These are phyloP conservation scores for Cercospora citrullina DNA, from an alignment of 2,329 filamentous ascomycete genomes.

Conservation along the genomic window DNA sequence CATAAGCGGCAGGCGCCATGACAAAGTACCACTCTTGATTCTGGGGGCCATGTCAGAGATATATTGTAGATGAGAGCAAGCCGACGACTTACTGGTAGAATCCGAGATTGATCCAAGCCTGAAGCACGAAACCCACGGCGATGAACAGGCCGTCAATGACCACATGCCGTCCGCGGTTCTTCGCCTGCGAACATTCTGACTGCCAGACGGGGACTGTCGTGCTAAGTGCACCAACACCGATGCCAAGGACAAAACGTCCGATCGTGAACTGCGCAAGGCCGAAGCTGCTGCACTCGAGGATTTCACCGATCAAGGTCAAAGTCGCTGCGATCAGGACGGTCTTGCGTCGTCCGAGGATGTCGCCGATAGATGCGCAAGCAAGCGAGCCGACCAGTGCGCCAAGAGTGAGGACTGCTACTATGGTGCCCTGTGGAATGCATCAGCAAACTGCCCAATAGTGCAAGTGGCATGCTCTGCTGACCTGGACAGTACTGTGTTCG, in stretches of 20 bases:
- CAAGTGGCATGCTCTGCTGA: not conserved
- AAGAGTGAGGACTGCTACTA: slow-evolving; percentile 48
- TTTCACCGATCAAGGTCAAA: slow-evolving; percentile 46
- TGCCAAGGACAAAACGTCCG: slow-evolving; percentile 48
- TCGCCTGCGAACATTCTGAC: slow-evolving; percentile 42
- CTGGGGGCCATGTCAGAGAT: not conserved
- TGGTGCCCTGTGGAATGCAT: slow-evolving; percentile 37
- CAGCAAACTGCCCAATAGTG: not conserved
- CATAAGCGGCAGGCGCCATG: slow-evolving; percentile 48
- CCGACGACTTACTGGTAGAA: slow-evolving; percentile 34
- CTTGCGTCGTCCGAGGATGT: slow-evolving; percentile 48
- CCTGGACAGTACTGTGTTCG: slow-evolving; percentile 48
- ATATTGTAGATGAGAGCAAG: not conserved
- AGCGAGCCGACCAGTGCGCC: slow-evolving; percentile 51
- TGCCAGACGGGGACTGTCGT: slow-evolving; percentile 53
- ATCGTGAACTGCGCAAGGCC: slow-evolving; percentile 50
- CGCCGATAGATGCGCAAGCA: slow-evolving; percentile 49
- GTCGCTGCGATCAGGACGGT: slow-evolving; percentile 47
- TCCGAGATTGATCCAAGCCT: slow-evolving; percentile 53
- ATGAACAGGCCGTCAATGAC: slow-evolving; percentile 51
- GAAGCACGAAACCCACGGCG: slow-evolving; percentile 47
- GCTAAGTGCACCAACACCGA: slow-evolving; percentile 47
- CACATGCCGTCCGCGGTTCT: slow-evolving; percentile 45
- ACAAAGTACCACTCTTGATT: slow-evolving; percentile 42
- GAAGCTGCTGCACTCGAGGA: slow-evolving; percentile 49